Base-by-base conservation (phyloP, 257 asterid species). In the Gentiana macrophylla region DNA sequence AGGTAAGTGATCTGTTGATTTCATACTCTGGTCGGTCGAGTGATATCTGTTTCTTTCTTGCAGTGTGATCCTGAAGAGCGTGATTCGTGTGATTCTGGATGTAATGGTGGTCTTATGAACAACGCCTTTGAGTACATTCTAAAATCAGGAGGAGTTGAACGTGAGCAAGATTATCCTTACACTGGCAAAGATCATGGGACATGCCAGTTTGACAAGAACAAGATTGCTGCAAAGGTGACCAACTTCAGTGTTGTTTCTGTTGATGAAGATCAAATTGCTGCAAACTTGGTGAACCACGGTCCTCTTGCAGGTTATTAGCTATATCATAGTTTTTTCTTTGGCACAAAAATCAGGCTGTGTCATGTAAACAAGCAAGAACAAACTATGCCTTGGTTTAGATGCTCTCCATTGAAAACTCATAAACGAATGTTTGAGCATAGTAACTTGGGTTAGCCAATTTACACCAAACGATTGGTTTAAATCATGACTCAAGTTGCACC, bases 41-140 rank as follows among this genome's bases (percentile, higher is more conserved):
- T 50, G 37, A 34, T 49, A 2, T 43, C 35, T 4, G 13, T 59
- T 58, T 15, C 15, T 33, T 24, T 9, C 62, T 34, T 73, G 67
- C 80, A 86, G 97, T 90, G 96, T 37, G 94, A 90, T 55, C 83
- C 97, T 36, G 86, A 73, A 24, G 84, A 84, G 67, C 8, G 12
- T 12, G 56, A 38, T 49, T 59, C 86, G 0, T 90, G 97, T 66
- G 97, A 90, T 63, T 70, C 88, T 12, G 97, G 97, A 38, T 86
- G 96, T 57, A 37, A 66, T 15, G 98, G 98, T 4, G 98, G 98
- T 66, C 66, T 84, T 47, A 90, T 90, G 98, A 90, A 78, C 79
- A 84, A 65, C 50, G 96, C 98, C 63, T 86, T 81, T 6, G 95
- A 90, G 62, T 90, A 90, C 70, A 68, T 87, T 1, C 80, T 84